A percentile compares a stretch with the other conserved stretches of the same genome.
Evolutionary conservation across 495 filamentous ascomycete species (phyloP).

Genomic region (Podospora pseudopauciseta): DNA sequence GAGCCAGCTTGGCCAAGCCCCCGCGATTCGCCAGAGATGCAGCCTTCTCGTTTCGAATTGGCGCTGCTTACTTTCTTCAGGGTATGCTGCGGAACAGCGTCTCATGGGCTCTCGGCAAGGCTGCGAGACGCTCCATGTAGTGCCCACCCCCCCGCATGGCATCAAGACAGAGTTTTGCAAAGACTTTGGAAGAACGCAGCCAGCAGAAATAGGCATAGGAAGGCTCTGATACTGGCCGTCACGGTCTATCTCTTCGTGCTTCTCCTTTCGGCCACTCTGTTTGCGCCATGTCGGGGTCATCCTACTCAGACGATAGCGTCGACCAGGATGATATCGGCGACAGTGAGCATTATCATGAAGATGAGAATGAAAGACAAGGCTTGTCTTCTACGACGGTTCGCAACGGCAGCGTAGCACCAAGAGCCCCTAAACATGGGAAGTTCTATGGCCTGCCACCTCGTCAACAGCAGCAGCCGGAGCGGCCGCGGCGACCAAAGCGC

Average conservation of each 20-base stretch:
- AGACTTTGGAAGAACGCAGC: not conserved
- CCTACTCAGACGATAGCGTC: too few species aligned
- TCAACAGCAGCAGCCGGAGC: not conserved
- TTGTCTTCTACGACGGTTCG: not conserved
- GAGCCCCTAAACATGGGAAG: not conserved
- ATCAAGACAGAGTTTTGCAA: not conserved
- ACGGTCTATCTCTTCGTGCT: not conserved
- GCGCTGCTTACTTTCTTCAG: not conserved
- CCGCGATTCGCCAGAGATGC: not conserved
- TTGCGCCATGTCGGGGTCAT: too few species aligned
- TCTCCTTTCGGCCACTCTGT: not conserved
- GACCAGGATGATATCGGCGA: not conserved
- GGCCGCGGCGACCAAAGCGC: too few species aligned
- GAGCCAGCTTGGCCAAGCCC: not conserved
- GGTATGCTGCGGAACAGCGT: not conserved
- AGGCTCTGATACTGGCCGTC: not conserved
- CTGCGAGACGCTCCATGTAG: not conserved
- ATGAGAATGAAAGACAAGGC: not conserved
- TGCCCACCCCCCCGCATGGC: not conserved
- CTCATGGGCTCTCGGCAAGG: not conserved
- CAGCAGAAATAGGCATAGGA: not conserved
- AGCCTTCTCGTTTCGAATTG: not conserved
- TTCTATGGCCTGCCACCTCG: not conserved
- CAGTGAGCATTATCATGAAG: not conserved
- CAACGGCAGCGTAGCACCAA: slow-evolving; percentile 6